Evolutionary conservation across 2,329 filamentous ascomycete species (phyloP), one percentile per base, ranked within the genome.

Genomic region (Ascochyta rabiei): DNA sequence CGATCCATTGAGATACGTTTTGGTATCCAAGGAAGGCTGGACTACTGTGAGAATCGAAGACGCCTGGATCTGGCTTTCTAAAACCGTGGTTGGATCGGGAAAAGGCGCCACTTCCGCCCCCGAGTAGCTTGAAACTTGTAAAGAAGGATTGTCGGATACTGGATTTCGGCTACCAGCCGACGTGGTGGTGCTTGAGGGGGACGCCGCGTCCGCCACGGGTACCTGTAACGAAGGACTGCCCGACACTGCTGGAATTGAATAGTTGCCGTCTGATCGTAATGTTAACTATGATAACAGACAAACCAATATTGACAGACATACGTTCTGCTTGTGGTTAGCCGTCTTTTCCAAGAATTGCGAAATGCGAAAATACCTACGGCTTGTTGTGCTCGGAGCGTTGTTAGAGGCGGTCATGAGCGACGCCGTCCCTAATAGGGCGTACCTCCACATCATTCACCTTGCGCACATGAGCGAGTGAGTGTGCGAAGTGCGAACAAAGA

Each of bases 401-500:
- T 49, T 42, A 26, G 56, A 55, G 47, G 50, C 60, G 44, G 52
- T 55, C 45, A 59, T 65, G 28, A 68, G 47, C 50, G 33, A 50
- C 37, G 30, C 52, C 26, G 52, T 24, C 18, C 61, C 55, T 21
- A 69, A 50, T 15, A 71, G 45, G 26, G 60, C 50, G 33, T 50
- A 49, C 33, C 40, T 64, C 61, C 64, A 58, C 70, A 72, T 72
- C 13, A 23, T 67, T 57, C 44, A 44, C 26, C 38, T 41, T 54
- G 46, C 53, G 43, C 35, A 59, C 58, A 55, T 55, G 41, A 55
- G 44, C 46, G 46, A 55, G 37, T 43, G 52, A 41, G 41, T 38
- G 9, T 61, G 59, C 42, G 19, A 62, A 57, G 53, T 50, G 57
- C 54, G 45, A 45, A 44, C 34, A 41, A 57, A 62, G 50, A 60